phyloP scores from a whole-genome alignment of 352 stramenopile species.

The Halophytophthora batemanensis region DNA sequence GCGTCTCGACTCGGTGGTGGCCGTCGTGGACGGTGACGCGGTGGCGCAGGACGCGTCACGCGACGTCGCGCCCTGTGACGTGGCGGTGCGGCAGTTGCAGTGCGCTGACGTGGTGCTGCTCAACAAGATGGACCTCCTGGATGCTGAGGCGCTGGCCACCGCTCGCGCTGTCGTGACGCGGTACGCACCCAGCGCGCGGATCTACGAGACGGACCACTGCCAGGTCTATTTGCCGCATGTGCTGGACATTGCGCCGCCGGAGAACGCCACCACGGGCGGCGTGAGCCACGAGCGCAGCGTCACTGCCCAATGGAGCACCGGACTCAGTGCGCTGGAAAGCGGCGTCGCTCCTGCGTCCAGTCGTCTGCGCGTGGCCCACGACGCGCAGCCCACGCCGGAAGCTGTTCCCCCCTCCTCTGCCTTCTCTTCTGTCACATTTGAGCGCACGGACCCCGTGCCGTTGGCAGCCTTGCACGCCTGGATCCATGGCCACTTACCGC shows the following conservation, averaged over 20 bases:
- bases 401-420: conserved; percentile 7
- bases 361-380: conserved; percentile 30
- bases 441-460: conserved; percentile 32
- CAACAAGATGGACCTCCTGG: conserved; percentile 79
- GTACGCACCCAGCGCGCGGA: conserved; percentile 47
- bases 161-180: conserved; percentile 33
- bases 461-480: conserved; percentile 53
- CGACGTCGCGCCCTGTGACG: conserved; percentile 27
- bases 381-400: background rate
- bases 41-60: conserved; percentile 40
- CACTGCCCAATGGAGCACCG: conserved; percentile 55
- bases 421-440: conserved; percentile 51
- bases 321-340: conserved; percentile 23
- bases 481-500: conserved; percentile 33
- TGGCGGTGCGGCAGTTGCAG: conserved; percentile 56
- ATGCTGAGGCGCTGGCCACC: conserved; percentile 18
- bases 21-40: conserved; percentile 72
- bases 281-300: conserved; percentile 69
- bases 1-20: conserved; percentile 74
- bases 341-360: conserved; percentile 17
- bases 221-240: conserved; percentile 68
- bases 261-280: conserved; percentile 39
- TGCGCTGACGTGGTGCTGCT: conserved; percentile 77
- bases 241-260: conserved; percentile 61
- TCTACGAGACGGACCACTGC: conserved; percentile 68